Evolutionary conservation across 805 yeast genomes (phyloP).

Genomic region (Wilhelminamyces savonicus): DNA sequence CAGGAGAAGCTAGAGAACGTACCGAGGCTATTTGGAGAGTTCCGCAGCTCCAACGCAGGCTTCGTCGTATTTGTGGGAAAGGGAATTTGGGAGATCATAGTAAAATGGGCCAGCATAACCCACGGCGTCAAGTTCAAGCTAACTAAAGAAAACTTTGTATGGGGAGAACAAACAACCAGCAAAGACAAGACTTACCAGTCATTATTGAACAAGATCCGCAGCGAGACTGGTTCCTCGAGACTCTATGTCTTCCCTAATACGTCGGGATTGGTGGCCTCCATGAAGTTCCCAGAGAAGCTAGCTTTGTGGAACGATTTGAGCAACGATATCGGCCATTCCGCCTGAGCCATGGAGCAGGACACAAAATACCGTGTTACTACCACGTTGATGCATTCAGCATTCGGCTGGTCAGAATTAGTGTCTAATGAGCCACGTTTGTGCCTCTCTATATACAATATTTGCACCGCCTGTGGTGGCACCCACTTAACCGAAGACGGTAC

Average conservation of each 20-base stretch:
- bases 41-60: slow-evolving; percentile 31
- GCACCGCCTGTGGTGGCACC: too few relatives aligned
- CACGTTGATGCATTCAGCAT: too few relatives aligned
- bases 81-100: slow-evolving; percentile 65
- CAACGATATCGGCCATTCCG: too few relatives aligned
- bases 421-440: too few relatives aligned
- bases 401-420: too few relatives aligned
- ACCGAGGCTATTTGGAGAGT: slow-evolving; percentile 42
- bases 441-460: too few relatives aligned
- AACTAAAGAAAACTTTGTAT: slow-evolving; percentile 32
- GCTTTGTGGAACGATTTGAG: slow-evolving; percentile 42
- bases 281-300: slow-evolving; percentile 40
- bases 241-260: slow-evolving; percentile 66
- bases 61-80: slow-evolving; percentile 61
- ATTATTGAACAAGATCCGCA: slow-evolving; percentile 14
- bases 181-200: slow-evolving; percentile 3
- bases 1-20: slow-evolving; percentile 52
- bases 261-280: slow-evolving; percentile 58
- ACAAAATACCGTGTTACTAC: too few relatives aligned
- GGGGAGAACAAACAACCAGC: slow-evolving; percentile 40
- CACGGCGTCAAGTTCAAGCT: slow-evolving; percentile 20
- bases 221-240: too few relatives aligned
- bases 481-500: too few relatives aligned
- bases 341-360: too few relatives aligned
- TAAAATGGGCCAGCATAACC: slow-evolving; percentile 23